These are phyloP conservation scores for Lichtheimia corymbifera DNA, from an alignment of 371 early-diverging fungal species.

Conservation along the genomic window DNA sequence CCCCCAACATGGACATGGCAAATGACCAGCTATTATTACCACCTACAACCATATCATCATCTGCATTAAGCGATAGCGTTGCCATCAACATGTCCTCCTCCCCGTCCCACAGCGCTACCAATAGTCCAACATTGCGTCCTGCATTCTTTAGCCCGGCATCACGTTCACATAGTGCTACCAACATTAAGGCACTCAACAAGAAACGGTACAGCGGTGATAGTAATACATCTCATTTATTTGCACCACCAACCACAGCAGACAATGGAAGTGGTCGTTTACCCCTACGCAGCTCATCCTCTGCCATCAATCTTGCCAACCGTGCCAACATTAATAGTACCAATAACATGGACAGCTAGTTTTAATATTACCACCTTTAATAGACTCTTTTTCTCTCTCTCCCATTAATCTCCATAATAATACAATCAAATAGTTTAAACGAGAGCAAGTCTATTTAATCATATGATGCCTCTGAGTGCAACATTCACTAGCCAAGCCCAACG, in stretches of 20 bases:
- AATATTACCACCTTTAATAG: not conserved
- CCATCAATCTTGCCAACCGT: conserved; percentile 23
- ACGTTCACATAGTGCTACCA: conserved; percentile 17
- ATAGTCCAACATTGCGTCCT: conserved; percentile 1
- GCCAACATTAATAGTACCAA: conserved; percentile 7
- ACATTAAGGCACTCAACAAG: conserved; percentile 27
- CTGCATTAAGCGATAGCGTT: conserved; percentile 1
- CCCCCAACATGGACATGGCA: too few relatives aligned
- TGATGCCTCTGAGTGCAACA: too few relatives aligned
- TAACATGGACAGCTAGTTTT: conserved; percentile 7
- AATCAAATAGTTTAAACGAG: too few relatives aligned
- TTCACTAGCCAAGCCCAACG: too few relatives aligned
- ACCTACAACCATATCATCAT: too few relatives aligned
- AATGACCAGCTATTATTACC: too few relatives aligned
- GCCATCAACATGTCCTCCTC: conserved; percentile 14
- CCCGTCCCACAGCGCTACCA: not conserved
- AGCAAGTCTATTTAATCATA: too few relatives aligned
- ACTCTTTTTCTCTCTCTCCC: not conserved
- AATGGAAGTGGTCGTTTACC: conserved; percentile 13
- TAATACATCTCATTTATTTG: conserved; percentile 17
- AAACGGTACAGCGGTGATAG: conserved; percentile 38
- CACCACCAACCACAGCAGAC: conserved; percentile 9
- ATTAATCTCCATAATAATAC: not conserved
- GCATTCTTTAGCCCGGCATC: conserved; percentile 15
- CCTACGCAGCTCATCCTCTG: conserved; percentile 22